Percentiles rank a stretch among this genome's conserved stretches.
phyloP scores from a whole-genome alignment of 2,329 filamentous ascomycete genomes.

The Berkeleyomyces basicola region DNA sequence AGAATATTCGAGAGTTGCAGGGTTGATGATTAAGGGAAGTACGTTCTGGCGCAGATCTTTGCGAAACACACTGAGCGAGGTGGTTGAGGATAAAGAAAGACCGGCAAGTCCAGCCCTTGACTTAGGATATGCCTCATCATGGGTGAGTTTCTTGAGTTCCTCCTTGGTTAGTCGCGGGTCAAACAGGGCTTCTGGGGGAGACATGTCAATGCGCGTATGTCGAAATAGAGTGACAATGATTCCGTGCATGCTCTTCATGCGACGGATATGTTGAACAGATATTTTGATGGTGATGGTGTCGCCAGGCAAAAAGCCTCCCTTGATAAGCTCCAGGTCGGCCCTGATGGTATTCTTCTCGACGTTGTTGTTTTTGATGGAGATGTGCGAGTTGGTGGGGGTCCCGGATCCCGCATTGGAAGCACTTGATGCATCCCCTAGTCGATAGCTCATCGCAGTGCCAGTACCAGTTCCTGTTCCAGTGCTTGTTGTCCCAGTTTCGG shows the following conservation, averaged over 20 bases:
- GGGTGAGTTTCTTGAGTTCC: constrained; percentile 50
- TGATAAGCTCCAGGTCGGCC: constrained; percentile 65
- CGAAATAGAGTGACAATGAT: constrained; percentile 87
- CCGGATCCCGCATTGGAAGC: constrained; percentile 6
- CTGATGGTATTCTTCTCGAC: constrained; percentile 66
- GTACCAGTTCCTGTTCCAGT: constrained; percentile 14
- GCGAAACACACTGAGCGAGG: constrained; percentile 81
- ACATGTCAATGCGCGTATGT: constrained; percentile 75
- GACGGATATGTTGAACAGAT: constrained; percentile 72
- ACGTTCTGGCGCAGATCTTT: constrained; percentile 87
- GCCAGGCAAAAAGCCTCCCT: constrained; percentile 71
- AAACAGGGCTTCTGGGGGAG: constrained; percentile 36
- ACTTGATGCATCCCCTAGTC: neutral
- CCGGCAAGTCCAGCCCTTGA: constrained; percentile 77
- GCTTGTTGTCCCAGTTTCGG: constrained; percentile 37
- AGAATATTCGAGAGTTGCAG: constrained; percentile 56
- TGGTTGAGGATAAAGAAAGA: constrained; percentile 68
- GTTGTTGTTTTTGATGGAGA: constrained; percentile 8
- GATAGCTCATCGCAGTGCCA: constrained; percentile 8
- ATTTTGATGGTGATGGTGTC: constrained; percentile 69
- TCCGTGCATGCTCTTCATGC: constrained; percentile 77
- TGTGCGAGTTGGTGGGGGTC: constrained; percentile 4
- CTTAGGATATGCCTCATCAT: constrained; percentile 73
- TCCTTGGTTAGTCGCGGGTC: constrained; percentile 39
- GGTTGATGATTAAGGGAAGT: constrained; percentile 76